Base-by-base conservation (phyloP, 2,329 filamentous ascomycete genomes). In the Colletotrichum tabaci region DNA sequence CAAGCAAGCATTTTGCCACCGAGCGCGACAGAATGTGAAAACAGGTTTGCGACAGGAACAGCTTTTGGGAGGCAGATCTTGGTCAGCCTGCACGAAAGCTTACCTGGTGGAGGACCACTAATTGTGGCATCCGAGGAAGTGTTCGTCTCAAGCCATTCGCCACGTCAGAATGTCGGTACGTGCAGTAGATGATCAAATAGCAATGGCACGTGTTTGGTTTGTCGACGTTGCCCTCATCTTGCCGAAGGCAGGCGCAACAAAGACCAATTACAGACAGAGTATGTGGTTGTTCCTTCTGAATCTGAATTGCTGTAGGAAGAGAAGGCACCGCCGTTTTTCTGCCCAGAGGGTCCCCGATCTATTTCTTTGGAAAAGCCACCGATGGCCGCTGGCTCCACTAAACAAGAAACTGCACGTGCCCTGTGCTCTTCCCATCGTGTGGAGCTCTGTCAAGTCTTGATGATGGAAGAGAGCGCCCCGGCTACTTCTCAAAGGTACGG, bases 1-100 rank as follows among this genome's bases (percentile, higher is more conserved):
- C 73, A 73, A 74, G 70, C 73, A 73, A 74, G 70, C 40, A 42
- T 60, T 67, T 66, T 73, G 57, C 71, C 57, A 73, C 73, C n/a
- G 9, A n/a, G 53, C 52, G 53, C 66, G 50, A 47, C 55, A 44
- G 58, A 40, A 21, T 49, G 30, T 16, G 49, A 61, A 74, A 74
- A 71, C 67, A 58, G 63, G 71, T 68, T 74, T 73, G 60, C 60
- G 62, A 66, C 71, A 73, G 73, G 63, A 71, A 73, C 71, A 16
- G 67, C 18, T 35, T 71, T n/a, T 71, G 40, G 53, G 35, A 60
- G 58, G 68, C 40, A 56, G 60, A 69, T 72, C 69, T 64, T 71
- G 65, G 69, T 69, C 66, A 64, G 65, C 58, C 66, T 47, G 53
- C 55, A 40, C 44, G 58, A 61, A 72, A 69, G 60, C 62, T 61